Percentiles rank a stretch among this genome's conserved stretches.
These are phyloP conservation scores for Fusarium begoniae DNA, from an alignment of 2,329 filamentous ascomycete species.

Conservation along the genomic window DNA sequence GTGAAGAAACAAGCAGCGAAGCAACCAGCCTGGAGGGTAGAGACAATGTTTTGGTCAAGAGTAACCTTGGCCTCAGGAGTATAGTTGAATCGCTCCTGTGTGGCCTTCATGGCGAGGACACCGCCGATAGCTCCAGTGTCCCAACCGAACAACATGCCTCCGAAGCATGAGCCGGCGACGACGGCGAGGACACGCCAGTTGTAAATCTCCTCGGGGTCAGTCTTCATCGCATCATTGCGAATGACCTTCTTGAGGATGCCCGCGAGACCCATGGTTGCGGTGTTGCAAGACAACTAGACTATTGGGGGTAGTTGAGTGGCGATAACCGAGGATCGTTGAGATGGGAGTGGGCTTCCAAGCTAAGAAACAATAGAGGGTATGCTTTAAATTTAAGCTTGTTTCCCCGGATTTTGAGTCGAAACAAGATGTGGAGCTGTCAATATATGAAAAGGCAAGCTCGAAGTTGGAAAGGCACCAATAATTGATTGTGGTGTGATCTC, in stretches of 20 bases:
- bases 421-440: slow-evolving; percentile 8
- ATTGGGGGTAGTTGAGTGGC: background rate
- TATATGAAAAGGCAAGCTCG: slow-evolving; percentile 1
- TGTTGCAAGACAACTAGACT: slow-evolving; percentile 1
- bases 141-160: slow-evolving; percentile 64
- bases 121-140: slow-evolving; percentile 74
- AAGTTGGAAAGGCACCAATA: slow-evolving; percentile 14
- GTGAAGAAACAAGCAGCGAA: slow-evolving; percentile 70
- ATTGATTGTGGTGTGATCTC: slow-evolving; percentile 19
- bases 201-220: slow-evolving; percentile 73
- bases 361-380: slow-evolving; percentile 3
- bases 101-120: slow-evolving; percentile 68
- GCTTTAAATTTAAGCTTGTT: slow-evolving; percentile 36
- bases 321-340: background rate
- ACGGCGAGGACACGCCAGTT: slow-evolving; percentile 74
- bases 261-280: slow-evolving; percentile 50
- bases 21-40: slow-evolving; percentile 74
- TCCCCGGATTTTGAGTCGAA: slow-evolving; percentile 17
- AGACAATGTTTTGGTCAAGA: slow-evolving; percentile 73
- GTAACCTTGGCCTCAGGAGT: slow-evolving; percentile 53
- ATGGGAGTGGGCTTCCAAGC: background rate
- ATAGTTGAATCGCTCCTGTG: slow-evolving; percentile 57
- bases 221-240: slow-evolving; percentile 76
- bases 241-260: slow-evolving; percentile 64
- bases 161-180: slow-evolving; percentile 73